Percentiles rank a stretch among this genome's conserved stretches.
Conservation (phyloP, 495 filamentous ascomycete species). For the Margaritispora aquatica region DNA sequence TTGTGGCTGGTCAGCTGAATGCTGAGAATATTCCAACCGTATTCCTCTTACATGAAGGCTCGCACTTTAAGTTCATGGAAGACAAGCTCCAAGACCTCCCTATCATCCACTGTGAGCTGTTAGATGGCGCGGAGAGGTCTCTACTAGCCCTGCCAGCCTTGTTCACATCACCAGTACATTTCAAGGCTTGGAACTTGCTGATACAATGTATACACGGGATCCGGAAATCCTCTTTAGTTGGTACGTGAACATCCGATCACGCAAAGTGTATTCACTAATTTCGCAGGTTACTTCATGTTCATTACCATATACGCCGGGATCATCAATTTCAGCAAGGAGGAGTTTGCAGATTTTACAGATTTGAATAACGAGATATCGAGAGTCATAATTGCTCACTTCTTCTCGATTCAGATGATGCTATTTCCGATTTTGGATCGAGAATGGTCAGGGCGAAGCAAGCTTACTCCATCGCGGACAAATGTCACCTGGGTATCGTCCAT, state of each 20-base stretch:
- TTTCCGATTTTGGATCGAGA: slow-evolving; percentile 16
- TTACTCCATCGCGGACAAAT: background rate
- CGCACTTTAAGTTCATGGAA: slow-evolving; percentile 17
- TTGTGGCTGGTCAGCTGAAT: slow-evolving; percentile 8
- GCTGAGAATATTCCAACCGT: slow-evolving; percentile 6
- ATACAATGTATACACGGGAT: slow-evolving; percentile 8
- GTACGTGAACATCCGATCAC: background rate
- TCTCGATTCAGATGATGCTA: slow-evolving; percentile 17
- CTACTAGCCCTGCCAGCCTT: slow-evolving; percentile 1
- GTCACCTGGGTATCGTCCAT: slow-evolving; percentile 6
- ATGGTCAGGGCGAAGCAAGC: background rate
- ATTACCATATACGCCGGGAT: slow-evolving; percentile 9
- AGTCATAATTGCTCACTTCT: slow-evolving; percentile 18
- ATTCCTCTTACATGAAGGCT: slow-evolving; percentile 8
- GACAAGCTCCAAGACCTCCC: slow-evolving; percentile 11
- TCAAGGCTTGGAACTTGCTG: slow-evolving; percentile 4
- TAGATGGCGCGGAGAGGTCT: slow-evolving; percentile 11
- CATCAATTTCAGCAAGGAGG: background rate
- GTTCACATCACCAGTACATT: background rate
- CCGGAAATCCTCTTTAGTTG: slow-evolving; percentile 4
- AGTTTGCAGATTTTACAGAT: slow-evolving; percentile 11
- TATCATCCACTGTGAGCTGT: slow-evolving; percentile 8
- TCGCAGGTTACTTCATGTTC: slow-evolving; percentile 19
- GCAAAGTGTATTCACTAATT: background rate
- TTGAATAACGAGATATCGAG: slow-evolving; percentile 3